A percentile compares a stretch with the other conserved stretches of the same genome.
These are phyloP conservation scores for Sporothrix luriei DNA, from an alignment of 2,329 filamentous ascomycete species.

Conservation along the genomic window DNA sequence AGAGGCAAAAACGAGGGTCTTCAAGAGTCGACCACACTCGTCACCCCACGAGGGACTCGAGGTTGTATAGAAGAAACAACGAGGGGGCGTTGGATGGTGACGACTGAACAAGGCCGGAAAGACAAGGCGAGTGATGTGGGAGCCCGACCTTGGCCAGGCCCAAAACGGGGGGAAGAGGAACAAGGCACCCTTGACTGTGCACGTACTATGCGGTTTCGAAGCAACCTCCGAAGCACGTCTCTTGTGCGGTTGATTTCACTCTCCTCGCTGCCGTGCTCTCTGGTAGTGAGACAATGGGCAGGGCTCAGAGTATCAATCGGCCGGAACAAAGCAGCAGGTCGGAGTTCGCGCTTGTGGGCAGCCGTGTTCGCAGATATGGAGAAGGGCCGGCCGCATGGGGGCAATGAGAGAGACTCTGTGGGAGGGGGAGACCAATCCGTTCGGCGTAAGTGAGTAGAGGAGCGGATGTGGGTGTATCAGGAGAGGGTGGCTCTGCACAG, in stretches of 20 bases:
- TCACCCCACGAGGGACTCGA: constrained; percentile 3
- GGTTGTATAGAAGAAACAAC: constrained; percentile 24
- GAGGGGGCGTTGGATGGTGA: background rate
- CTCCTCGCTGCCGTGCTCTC: constrained; percentile 18
- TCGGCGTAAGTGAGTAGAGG: background rate
- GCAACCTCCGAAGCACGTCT: constrained; percentile 15
- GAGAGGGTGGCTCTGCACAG: constrained; percentile 12
- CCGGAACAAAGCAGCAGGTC: constrained; percentile 21
- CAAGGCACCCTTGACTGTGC: background rate
- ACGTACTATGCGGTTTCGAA: constrained; percentile 13
- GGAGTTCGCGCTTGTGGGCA: constrained; percentile 24
- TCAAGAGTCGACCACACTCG: background rate
- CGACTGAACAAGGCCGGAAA: background rate
- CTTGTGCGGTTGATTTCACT: constrained; percentile 21
- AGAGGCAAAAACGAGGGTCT: background rate
- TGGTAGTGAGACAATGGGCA: constrained; percentile 25
- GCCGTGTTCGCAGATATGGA: constrained; percentile 23
- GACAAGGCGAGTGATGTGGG: background rate
- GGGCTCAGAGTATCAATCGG: constrained; percentile 26
- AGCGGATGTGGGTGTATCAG: background rate
- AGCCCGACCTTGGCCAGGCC: constrained; percentile 1
- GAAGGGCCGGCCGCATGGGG: constrained; percentile 4
- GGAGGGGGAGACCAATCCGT: background rate
- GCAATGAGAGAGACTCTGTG: background rate
- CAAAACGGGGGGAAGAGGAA: background rate